Evolutionary conservation across 371 early-diverging fungal species (phyloP).

Genomic region (Zancudomyces culisetae): DNA sequence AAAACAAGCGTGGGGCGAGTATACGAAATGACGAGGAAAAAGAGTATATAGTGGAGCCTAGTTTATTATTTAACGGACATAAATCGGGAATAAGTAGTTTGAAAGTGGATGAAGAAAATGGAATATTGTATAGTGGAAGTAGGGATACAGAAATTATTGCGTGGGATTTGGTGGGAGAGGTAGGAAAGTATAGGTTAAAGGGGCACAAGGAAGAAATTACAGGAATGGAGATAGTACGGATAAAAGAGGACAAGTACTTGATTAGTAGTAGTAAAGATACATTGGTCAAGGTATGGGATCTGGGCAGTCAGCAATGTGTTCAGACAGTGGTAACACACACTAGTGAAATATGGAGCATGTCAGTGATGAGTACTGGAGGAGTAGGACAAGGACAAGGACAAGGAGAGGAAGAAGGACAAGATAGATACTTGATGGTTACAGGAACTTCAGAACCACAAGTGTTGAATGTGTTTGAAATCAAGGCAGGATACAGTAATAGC

Average conservation of each 20-base stretch:
- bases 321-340: constrained; percentile 86
- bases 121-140: constrained; percentile 74
- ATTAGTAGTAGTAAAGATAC: constrained; percentile 85
- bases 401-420: constrained; percentile 39
- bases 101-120: constrained; percentile 53
- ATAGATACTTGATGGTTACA: constrained; percentile 51
- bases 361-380: constrained; percentile 25
- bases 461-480: no score
- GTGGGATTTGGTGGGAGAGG: constrained; percentile 86
- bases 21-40: constrained; percentile 32
- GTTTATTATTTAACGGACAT: constrained; percentile 80
- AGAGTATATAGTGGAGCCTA: constrained; percentile 7
- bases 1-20: neutral
- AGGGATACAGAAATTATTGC: constrained; percentile 81
- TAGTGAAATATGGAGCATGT: constrained; percentile 80
- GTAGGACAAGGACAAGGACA: constrained; percentile 21
- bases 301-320: constrained; percentile 76
- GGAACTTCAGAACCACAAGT: no score
- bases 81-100: constrained; percentile 66
- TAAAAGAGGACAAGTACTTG: constrained; percentile 28
- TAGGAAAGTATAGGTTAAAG: constrained; percentile 67
- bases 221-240: constrained; percentile 29
- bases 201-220: constrained; percentile 92
- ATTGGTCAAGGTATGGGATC: constrained; percentile 87
- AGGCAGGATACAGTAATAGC: no score